Conservation (phyloP, 2,329 filamentous ascomycete species). For the Colletotrichum simmondsii region DNA sequence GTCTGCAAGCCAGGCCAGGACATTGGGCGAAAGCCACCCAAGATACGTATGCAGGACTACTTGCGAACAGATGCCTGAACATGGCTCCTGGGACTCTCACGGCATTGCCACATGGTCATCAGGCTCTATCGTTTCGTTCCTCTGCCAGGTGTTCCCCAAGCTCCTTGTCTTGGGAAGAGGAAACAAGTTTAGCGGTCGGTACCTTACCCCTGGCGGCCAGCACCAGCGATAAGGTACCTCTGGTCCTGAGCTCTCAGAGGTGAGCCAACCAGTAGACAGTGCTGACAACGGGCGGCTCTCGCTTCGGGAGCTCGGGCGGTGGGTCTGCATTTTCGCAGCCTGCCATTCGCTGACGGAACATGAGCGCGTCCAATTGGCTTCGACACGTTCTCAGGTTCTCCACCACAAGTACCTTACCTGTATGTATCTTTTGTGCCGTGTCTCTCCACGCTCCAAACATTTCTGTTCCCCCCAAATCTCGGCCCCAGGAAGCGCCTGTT, state of each 20-base stretch:
- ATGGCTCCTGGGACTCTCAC: too few species aligned
- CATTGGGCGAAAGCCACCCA: not conserved
- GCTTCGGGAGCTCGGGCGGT: slow-evolving; percentile 27
- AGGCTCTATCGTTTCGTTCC: not conserved
- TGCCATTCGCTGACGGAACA: slow-evolving; percentile 26
- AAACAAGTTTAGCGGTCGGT: not conserved
- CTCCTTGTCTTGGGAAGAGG: not conserved
- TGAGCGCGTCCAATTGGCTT: not conserved
- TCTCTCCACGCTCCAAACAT: not conserved
- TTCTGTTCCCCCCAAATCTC: not conserved
- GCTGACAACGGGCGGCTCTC: slow-evolving; percentile 23
- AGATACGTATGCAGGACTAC: too few species aligned
- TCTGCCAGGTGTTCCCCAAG: too few species aligned
- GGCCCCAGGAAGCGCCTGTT: slow-evolving; percentile 25
- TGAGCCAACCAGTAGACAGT: slow-evolving; percentile 16
- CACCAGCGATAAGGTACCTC: slow-evolving; percentile 12
- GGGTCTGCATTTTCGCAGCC: not conserved
- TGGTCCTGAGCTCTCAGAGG: not conserved
- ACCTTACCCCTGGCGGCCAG: not conserved
- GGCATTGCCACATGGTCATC: not conserved
- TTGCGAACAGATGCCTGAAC: too few species aligned
- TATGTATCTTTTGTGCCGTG: not conserved
- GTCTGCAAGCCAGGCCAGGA: too few species aligned
- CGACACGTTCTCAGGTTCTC: not conserved
- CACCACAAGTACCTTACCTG: not conserved